These are phyloP conservation scores for Pinus albicaulis DNA, from an alignment of 75 land plant species.

Conservation along the genomic window DNA sequence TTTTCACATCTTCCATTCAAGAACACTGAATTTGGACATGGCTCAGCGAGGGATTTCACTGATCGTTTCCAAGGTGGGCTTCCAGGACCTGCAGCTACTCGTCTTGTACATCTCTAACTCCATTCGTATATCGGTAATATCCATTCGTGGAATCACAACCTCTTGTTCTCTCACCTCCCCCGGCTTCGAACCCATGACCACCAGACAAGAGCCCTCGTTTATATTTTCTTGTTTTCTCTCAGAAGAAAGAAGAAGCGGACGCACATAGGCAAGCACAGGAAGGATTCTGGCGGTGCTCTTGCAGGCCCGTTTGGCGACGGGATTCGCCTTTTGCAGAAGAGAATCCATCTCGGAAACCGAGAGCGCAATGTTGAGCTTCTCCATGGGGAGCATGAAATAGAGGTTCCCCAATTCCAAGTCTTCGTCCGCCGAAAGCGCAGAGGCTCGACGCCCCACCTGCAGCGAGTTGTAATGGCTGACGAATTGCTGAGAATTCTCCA, in stretches of 20 bases:
- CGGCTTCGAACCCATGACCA: slow-evolving; percentile 16
- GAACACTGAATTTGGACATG: too few relatives aligned
- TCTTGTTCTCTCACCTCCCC: slow-evolving; percentile 11
- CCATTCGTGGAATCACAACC: background rate
- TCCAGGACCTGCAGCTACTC: slow-evolving; percentile 54
- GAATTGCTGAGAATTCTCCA: slow-evolving; percentile 49
- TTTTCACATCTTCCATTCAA: too few relatives aligned
- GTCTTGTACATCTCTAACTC: slow-evolving; percentile 26
- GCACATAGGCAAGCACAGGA: slow-evolving; percentile 20
- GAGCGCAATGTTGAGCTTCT: slow-evolving; percentile 30
- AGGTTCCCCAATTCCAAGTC: slow-evolving; percentile 50
- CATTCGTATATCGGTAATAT: background rate
- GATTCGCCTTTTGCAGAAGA: slow-evolving; percentile 20
- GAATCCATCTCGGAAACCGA: slow-evolving; percentile 41
- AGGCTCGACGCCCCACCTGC: slow-evolving; percentile 36
- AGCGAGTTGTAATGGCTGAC: slow-evolving; percentile 31
- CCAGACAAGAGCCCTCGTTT: slow-evolving; percentile 11
- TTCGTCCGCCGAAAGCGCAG: slow-evolving; percentile 50
- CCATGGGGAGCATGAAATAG: slow-evolving; percentile 59
- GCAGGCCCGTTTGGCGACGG: slow-evolving; percentile 19
- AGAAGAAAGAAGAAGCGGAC: background rate
- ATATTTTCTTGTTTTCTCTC: background rate
- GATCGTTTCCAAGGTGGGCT: slow-evolving; percentile 62
- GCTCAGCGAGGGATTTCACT: slow-evolving; percentile 22
- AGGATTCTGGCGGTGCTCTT: slow-evolving; percentile 21